A percentile compares a stretch with the other conserved stretches of the same genome.
Conservation (phyloP, 345 rosid species). For the Litchi chinensis region DNA sequence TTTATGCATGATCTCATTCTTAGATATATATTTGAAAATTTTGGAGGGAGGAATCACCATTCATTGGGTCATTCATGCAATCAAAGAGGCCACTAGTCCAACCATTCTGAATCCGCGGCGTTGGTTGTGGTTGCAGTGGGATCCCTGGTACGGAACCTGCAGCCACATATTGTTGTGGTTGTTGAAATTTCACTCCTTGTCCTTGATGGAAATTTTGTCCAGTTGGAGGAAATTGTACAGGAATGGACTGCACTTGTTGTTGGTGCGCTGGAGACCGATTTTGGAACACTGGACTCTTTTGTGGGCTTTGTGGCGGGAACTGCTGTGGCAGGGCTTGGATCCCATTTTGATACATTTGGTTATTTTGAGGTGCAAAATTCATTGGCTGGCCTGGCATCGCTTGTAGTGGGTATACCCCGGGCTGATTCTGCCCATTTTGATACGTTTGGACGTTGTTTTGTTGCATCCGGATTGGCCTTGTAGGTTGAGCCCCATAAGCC, state of each 20-base stretch:
- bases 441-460: neutral
- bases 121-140: slow-evolving; percentile 16
- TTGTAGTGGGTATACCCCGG: slow-evolving; percentile 5
- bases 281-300: neutral
- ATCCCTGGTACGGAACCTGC: slow-evolving; percentile 19
- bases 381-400: neutral
- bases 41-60: slow-evolving; percentile 34
- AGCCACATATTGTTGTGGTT: neutral
- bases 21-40: neutral
- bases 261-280: neutral
- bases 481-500: slow-evolving; percentile 14
- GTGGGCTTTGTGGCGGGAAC: slow-evolving; percentile 8
- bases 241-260: neutral
- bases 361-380: too few species aligned
- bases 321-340: slow-evolving; percentile 9
- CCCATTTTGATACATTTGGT: too few species aligned
- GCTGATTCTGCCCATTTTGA: neutral
- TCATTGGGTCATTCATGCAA: slow-evolving; percentile 66
- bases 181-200: slow-evolving; percentile 8
- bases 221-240: slow-evolving; percentile 8
- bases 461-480: slow-evolving; percentile 1
- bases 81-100: slow-evolving; percentile 65
- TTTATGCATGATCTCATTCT: neutral
- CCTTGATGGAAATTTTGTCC: neutral
- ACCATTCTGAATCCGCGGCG: slow-evolving; percentile 19